A percentile compares a stretch with the other conserved stretches of the same genome.
Conservation (phyloP, 768 basidiomycete genomes). For the Vararia minispora region DNA sequence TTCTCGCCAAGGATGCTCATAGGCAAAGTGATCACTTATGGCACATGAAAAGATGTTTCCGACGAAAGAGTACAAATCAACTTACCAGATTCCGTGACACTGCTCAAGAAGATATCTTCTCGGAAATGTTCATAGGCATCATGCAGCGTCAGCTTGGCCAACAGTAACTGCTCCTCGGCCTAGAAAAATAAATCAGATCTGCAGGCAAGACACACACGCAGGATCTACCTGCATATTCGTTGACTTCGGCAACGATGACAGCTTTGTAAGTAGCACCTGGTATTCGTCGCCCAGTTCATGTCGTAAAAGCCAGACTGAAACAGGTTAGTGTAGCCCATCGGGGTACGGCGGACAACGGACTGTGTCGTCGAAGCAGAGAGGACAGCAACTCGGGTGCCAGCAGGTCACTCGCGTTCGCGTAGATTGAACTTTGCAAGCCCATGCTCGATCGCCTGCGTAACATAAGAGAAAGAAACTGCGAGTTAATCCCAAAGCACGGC, state of each 20-base stretch:
- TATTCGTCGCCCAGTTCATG: conserved; percentile 44
- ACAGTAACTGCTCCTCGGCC: conserved; percentile 66
- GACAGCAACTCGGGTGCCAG: conserved; percentile 53
- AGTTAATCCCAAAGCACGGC: conserved; percentile 9
- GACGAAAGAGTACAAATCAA: conserved; percentile 7
- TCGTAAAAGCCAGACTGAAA: conserved; percentile 54
- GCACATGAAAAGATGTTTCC: conserved; percentile 6
- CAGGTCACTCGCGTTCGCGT: conserved; percentile 24
- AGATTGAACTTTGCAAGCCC: not conserved
- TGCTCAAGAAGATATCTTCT: conserved; percentile 82
- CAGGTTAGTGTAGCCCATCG: conserved; percentile 4
- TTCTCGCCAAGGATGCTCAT: conserved; percentile 56
- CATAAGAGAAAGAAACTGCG: not conserved
- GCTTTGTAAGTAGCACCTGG: conserved; percentile 42
- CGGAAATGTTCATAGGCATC: conserved; percentile 70
- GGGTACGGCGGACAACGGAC: conserved; percentile 30
- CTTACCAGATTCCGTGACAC: conserved; percentile 84
- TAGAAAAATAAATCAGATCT: conserved; percentile 17
- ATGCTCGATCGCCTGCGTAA: conserved; percentile 11
- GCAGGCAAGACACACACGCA: conserved; percentile 7
- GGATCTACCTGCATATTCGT: conserved; percentile 48
- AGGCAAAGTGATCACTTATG: conserved; percentile 69
- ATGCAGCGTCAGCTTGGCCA: conserved; percentile 71
- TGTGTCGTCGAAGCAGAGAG: conserved; percentile 51
- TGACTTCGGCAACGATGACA: conserved; percentile 44